Conservation (phyloP, 306 rosid species). For the Acacia acuminata region DNA sequence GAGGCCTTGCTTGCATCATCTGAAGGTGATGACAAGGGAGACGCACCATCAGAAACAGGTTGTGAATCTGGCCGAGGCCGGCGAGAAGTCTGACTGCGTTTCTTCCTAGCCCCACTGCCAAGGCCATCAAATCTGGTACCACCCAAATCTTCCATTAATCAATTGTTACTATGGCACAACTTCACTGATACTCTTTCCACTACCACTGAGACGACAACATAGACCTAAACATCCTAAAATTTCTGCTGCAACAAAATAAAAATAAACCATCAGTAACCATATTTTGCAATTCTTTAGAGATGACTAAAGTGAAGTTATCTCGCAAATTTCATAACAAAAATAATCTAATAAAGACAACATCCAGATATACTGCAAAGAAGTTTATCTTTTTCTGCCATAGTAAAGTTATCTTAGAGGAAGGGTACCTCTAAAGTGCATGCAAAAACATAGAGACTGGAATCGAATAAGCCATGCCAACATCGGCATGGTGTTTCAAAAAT, state of each 20-base stretch:
- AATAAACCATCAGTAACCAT: constrained; percentile 12
- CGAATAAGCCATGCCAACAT: not conserved
- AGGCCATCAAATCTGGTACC: constrained; percentile 69
- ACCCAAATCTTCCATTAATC: constrained; percentile 81
- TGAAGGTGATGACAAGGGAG: constrained; percentile 70
- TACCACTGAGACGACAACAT: not conserved
- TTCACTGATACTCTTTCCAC: not conserved
- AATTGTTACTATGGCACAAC: constrained; percentile 16
- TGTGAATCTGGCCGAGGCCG: constrained; percentile 79
- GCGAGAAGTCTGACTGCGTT: constrained; percentile 84
- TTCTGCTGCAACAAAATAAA: constrained; percentile 25
- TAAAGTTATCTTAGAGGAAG: not conserved
- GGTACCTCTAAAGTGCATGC: not conserved
- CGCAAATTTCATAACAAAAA: constrained; percentile 65
- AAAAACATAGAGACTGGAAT: not conserved
- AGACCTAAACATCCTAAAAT: not conserved
- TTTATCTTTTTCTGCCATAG: not conserved
- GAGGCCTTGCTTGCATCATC: constrained; percentile 77
- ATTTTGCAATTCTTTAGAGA: not conserved
- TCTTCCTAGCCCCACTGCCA: constrained; percentile 69
- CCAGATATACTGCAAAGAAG: not conserved
- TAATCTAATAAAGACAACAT: not conserved
- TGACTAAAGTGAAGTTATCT: constrained; percentile 40
- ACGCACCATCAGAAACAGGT: constrained; percentile 53
- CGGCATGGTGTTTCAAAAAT: not conserved